Base-by-base conservation (phyloP, 2,329 filamentous ascomycete genomes). In the Ceratocystis ficicola region DNA sequence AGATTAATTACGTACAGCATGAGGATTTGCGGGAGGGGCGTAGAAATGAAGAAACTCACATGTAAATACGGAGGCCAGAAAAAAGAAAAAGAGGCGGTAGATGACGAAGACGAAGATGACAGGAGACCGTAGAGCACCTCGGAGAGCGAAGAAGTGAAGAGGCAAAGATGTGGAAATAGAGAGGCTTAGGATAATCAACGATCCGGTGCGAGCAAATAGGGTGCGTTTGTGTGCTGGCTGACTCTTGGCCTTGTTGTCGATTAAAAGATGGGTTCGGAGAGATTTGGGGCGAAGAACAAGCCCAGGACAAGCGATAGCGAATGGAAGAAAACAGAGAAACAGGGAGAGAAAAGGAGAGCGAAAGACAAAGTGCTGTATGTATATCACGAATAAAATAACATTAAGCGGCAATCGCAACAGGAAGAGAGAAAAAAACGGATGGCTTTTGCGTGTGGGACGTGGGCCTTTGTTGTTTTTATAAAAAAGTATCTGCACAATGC, bases 391-490 rank as follows among this genome's bases (percentile, higher is more conserved):
- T 57, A 28, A 41, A 57, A 57, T 57, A 57, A 32, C 15, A 32
- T 57, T 17, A 28, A 57, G 17, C 22, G 7, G 52, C 52, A 32
- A 57, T 57, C 52, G 17, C 52, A 63, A n/a, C 8, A 32, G 28
- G n/a, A 32, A 63, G 17, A 44, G 41, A 30, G 20, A 25, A 28
- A 30, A 57, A 57, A 57, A 57, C 5, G 28, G 20, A 48, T 36
- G 28, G 20, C 22, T 28, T 28, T 17, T 30, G 32, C 28, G 15
- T 32, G 61, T 63, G 61, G 61, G 61, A 48, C 61, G 44, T 46
- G 61, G 61, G 61, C 61, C 44, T 63, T 28, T 48, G 61, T 63
- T 63, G 61, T 44, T 63, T 63, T 63, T 28, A 48, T 17, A 63
- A 63, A 46, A 46, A 44, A 28, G 30, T 30, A 44, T 44, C 5